Percentiles rank a stretch among this genome's conserved stretches.
phyloP scores from a whole-genome alignment of 345 rosid genomes.

The Eucalyptus erythrocorys region DNA sequence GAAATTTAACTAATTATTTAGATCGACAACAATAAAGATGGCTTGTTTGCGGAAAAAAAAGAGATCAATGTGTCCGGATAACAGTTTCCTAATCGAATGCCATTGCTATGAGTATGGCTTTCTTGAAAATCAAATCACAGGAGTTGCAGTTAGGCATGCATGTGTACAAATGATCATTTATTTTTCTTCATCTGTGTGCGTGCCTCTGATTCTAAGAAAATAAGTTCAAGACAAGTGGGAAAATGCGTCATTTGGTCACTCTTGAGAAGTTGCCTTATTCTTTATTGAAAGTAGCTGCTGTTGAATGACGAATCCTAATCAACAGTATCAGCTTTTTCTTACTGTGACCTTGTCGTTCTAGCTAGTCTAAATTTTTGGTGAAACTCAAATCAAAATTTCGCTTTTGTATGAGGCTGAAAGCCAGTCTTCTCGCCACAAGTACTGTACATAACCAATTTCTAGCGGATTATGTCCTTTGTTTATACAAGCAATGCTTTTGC shows the following conservation, averaged over 20 bases:
- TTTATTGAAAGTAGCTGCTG: not conserved
- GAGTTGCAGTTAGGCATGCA: not conserved
- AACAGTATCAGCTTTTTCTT: not conserved
- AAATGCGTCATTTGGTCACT: not conserved
- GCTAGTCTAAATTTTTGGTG: too few relatives aligned
- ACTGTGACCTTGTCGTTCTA: not conserved
- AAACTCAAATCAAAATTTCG: too few relatives aligned
- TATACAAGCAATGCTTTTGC: not conserved
- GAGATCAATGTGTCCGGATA: not conserved
- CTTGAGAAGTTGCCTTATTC: not conserved
- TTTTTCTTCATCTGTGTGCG: not conserved
- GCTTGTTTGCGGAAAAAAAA: not conserved
- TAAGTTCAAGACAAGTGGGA: not conserved
- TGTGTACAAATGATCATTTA: not conserved
- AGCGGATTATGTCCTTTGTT: not conserved
- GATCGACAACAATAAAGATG: rapidly evolving
- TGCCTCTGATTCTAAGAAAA: not conserved
- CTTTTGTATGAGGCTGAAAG: too few relatives aligned
- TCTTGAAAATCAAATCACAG: not conserved
- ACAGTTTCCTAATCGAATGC: not conserved
- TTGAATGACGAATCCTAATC: not conserved
- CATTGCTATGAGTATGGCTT: not conserved
- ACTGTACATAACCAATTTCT: not conserved
- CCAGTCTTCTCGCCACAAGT: not conserved
- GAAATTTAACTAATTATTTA: too few relatives aligned